These are phyloP conservation scores for Alternaria consortialis DNA, from an alignment of 2,329 filamentous ascomycete species.

Conservation along the genomic window DNA sequence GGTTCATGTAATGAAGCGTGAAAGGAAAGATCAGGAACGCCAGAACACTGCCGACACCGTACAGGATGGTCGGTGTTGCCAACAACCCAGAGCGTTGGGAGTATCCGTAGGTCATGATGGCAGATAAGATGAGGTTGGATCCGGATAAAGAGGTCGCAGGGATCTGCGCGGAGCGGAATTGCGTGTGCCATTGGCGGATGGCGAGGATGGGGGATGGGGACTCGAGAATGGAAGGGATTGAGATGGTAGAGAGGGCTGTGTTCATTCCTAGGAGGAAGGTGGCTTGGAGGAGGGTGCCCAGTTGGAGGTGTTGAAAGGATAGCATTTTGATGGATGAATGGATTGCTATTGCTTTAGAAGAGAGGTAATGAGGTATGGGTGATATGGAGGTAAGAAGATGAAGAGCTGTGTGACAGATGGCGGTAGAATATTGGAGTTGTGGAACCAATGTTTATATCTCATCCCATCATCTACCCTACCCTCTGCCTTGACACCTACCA, in stretches of 20 bases:
- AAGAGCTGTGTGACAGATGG: background rate
- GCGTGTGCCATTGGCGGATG: constrained; percentile 6
- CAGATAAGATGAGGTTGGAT: background rate
- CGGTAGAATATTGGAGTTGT: background rate
- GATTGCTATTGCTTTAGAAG: background rate
- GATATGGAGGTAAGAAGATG: background rate
- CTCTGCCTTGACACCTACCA: background rate
- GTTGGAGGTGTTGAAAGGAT: constrained; percentile 2
- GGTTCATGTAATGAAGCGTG: constrained; percentile 3
- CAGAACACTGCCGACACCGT: background rate
- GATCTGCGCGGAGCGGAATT: constrained; percentile 3
- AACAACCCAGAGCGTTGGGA: background rate
- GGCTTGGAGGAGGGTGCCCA: constrained; percentile 2
- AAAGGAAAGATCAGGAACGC: constrained; percentile 8
- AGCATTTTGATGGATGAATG: background rate
- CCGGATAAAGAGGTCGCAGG: background rate
- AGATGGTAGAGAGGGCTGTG: background rate
- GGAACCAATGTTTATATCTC: background rate
- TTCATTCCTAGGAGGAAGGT: constrained; percentile 8
- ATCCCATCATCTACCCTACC: background rate
- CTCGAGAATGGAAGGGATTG: background rate
- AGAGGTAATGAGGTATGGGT: background rate
- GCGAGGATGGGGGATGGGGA: constrained; percentile 4
- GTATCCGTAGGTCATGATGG: background rate
- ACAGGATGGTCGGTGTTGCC: background rate